phyloP scores from a whole-genome alignment of 352 stramenopile species.

The Globisporangium parvum region DNA sequence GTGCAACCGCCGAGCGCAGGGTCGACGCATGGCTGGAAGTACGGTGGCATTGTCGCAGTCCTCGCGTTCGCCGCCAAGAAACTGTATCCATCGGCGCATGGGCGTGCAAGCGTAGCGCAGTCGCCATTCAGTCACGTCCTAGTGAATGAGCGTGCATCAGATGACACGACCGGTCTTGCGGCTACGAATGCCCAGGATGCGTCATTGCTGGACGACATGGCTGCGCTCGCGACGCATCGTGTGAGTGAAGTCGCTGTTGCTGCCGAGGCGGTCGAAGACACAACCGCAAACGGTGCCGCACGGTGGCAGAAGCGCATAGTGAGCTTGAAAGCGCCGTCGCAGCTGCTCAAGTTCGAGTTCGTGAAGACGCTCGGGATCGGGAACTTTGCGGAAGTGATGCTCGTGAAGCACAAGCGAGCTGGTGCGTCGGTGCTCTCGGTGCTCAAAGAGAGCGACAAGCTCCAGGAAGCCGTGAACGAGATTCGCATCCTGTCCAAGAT shows the following conservation, averaged over 20 bases:
- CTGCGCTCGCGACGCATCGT: background rate
- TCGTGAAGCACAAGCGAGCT: conserved; percentile 23
- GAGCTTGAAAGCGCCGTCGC: conserved; percentile 38
- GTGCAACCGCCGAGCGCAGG: background rate
- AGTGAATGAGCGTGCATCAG: too few relatives aligned
- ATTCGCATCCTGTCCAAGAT: conserved; percentile 58
- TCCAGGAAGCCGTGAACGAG: conserved; percentile 74
- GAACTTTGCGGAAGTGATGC: conserved; percentile 76
- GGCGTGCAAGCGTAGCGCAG: too few relatives aligned
- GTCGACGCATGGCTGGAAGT: conserved; percentile 24
- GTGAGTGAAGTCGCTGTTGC: background rate
- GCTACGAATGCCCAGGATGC: background rate
- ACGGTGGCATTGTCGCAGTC: conserved; percentile 32
- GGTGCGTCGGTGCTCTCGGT: conserved; percentile 27
- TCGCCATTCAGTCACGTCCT: too few relatives aligned
- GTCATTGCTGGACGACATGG: conserved; percentile 1
- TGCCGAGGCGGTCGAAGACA: conserved; percentile 13
- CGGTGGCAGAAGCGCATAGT: conserved; percentile 54
- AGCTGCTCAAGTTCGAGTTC: conserved; percentile 60
- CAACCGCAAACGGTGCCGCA: conserved; percentile 24
- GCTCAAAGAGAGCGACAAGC: conserved; percentile 80
- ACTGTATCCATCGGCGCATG: conserved; percentile 11
- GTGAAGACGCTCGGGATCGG: conserved; percentile 56
- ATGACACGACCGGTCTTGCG: background rate
- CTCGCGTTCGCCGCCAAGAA: conserved; percentile 34